A percentile compares a stretch with the other conserved stretches of the same genome.
phyloP scores from a whole-genome alignment of 164 flowering plant species.

The Stephania cephalantha region DNA sequence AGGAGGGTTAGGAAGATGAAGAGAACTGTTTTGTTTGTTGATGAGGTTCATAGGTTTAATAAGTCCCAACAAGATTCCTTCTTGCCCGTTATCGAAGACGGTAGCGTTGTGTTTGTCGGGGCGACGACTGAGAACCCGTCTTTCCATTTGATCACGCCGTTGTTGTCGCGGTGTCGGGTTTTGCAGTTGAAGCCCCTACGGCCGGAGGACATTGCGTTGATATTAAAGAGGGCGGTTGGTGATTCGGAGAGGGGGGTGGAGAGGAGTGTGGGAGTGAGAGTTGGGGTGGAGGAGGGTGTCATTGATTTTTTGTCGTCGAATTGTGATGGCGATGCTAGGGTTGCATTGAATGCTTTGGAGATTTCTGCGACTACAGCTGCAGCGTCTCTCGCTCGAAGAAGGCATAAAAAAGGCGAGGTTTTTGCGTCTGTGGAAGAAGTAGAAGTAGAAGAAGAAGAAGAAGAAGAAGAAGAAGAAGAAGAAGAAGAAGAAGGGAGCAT shows the following conservation, averaged over 20 bases:
- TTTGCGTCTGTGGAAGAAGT: no score
- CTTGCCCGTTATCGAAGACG: slow-evolving; percentile 83
- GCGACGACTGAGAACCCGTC: slow-evolving; percentile 96
- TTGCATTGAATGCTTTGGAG: slow-evolving; percentile 76
- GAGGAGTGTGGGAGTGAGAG: slow-evolving; percentile 27
- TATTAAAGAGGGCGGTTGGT: slow-evolving; percentile 40
- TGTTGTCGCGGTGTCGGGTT: slow-evolving; percentile 71
- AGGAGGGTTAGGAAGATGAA: slow-evolving; percentile 25
- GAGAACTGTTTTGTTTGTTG: slow-evolving; percentile 67
- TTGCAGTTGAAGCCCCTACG: slow-evolving; percentile 48
- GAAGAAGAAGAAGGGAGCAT: no score
- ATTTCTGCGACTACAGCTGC: slow-evolving; percentile 54
- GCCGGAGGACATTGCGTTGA: slow-evolving; percentile 33
- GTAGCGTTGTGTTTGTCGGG: slow-evolving; percentile 68
- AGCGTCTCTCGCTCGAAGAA: slow-evolving; percentile 11
- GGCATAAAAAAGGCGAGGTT: no score
- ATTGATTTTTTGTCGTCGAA: slow-evolving; percentile 43
- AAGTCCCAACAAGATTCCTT: slow-evolving; percentile 84
- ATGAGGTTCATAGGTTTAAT: slow-evolving; percentile 88
- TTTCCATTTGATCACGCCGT: slow-evolving; percentile 72
- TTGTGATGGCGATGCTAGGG: slow-evolving; percentile 90
- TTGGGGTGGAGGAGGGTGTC: slow-evolving; percentile 36
- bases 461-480: no score
- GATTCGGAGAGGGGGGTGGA: slow-evolving; percentile 47
- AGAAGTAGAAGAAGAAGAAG: no score